Base-by-base conservation (phyloP, 192 early-diverging fungal species). In the Tieghemiomyces parasiticus region DNA sequence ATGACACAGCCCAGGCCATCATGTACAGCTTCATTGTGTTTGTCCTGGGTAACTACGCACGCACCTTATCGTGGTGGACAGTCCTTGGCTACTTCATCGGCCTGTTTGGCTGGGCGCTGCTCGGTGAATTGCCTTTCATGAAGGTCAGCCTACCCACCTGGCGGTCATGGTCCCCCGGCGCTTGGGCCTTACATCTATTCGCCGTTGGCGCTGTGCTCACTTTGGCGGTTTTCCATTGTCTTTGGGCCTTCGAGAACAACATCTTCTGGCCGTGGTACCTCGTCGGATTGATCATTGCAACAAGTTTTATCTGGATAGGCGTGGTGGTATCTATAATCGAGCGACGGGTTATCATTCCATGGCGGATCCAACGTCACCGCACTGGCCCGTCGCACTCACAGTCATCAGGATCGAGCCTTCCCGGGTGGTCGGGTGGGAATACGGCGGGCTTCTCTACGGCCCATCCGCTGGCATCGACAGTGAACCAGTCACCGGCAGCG, bases 41-140 rank as follows among this genome's bases (percentile, higher is more conserved):
- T 64, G 79, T 83, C 33, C 76, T 89, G 72, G 86, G 86, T 45
- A 84, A 82, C 67, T 88, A 88, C 63, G 68, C 84, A 20, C 69
- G 74, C 46, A 81, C 82, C 20, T 74, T 86, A 46, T 69, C 71
- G 68, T 81, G 80, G 68, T 68, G 67, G 20, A 66, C 64, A 0
- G 49, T 63, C 31, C 61, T 70, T 44, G 66, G 65, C 46, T 80
- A 70, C 33, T 70, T 75, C 69, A 61, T 68, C 25, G 73, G 77
- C 6, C 34, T 81, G 0, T 71, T 83, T 53, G 75, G 51, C 14
- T 85, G 70, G 65, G 65, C 69, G 12, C 35, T 73, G 30, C 76
- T 89, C 12, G 82, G 79, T 10, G 82, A 87, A 65, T 59, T 85
- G 28, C 78, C 82, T 2, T 84, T 85, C 60, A 67, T 84, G 56